Evolutionary conservation across 805 yeast species (phyloP).

Genomic region (Yamadazyma takamatsuzukensis): DNA sequence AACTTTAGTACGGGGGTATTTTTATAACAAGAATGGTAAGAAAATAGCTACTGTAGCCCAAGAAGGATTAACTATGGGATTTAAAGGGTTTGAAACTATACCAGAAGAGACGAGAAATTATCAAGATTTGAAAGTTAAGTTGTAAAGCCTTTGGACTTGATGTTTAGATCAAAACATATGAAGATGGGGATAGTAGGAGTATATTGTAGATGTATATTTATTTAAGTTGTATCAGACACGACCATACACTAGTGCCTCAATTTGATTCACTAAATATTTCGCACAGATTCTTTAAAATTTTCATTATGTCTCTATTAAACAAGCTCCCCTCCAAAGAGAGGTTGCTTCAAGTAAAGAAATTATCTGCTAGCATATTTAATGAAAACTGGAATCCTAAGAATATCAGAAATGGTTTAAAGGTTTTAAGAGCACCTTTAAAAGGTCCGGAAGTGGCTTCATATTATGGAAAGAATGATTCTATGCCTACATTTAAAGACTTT

Average conservation of each 20-base stretch:
- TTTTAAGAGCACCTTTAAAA: slow-evolving; percentile 60
- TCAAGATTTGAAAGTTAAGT: slow-evolving; percentile 10
- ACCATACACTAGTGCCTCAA: too few relatives aligned
- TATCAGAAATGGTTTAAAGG: slow-evolving; percentile 69
- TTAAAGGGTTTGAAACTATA: slow-evolving; percentile 19
- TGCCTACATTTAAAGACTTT: slow-evolving; percentile 61
- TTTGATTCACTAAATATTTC: too few relatives aligned
- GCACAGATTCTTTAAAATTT: neutral
- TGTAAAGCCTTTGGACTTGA: slow-evolving; percentile 1
- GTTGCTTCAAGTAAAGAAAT: slow-evolving; percentile 52
- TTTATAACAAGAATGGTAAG: slow-evolving; percentile 26
- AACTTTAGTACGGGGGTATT: slow-evolving; percentile 34
- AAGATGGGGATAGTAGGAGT: too few relatives aligned
- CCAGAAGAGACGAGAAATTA: slow-evolving; percentile 10
- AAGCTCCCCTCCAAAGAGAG: slow-evolving; percentile 44
- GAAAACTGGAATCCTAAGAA: slow-evolving; percentile 65
- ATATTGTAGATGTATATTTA: too few relatives aligned
- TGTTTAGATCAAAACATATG: neutral
- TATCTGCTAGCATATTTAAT: slow-evolving; percentile 65
- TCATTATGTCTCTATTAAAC: slow-evolving; percentile 17
- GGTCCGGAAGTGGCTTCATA: slow-evolving; percentile 71
- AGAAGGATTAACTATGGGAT: slow-evolving; percentile 37
- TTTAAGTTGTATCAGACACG: too few relatives aligned
- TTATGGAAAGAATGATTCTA: slow-evolving; percentile 66
- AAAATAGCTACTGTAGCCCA: slow-evolving; percentile 39